Percentiles rank a stretch among this genome's conserved stretches.
Evolutionary conservation across 176 grass and related monocot genomes (phyloP).

Genomic region (Leersia perrieri): DNA sequence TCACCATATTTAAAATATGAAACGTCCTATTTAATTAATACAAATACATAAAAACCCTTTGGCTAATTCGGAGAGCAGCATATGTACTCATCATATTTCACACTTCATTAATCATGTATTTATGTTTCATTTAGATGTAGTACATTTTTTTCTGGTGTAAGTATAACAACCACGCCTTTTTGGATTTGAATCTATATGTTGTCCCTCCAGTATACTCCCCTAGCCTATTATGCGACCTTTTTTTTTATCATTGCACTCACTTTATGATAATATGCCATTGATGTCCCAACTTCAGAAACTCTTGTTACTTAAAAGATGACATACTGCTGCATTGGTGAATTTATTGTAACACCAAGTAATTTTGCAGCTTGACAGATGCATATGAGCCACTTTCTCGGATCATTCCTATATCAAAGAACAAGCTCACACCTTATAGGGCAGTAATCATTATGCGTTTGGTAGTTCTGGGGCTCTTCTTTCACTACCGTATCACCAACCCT

Average conservation of each 20-base stretch:
- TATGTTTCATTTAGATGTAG: slow-evolving; percentile 6
- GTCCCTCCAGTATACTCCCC: background rate
- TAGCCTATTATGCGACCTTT: background rate
- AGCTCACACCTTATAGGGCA: slow-evolving; percentile 94
- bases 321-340: background rate
- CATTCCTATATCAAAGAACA: slow-evolving; percentile 93
- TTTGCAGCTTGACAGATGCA: slow-evolving; percentile 75
- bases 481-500: slow-evolving; percentile 97
- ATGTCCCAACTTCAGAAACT: background rate
- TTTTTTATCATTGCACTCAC: background rate
- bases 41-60: background rate
- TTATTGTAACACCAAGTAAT: slow-evolving; percentile 21
- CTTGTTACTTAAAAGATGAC: slow-evolving; percentile 10
- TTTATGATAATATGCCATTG: slow-evolving; percentile 1
- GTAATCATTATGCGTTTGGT: slow-evolving; percentile 93
- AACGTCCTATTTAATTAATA: background rate
- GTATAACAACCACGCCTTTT: background rate
- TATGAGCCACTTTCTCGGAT: slow-evolving; percentile 76
- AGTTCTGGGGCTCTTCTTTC: slow-evolving; percentile 94
- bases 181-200: background rate
- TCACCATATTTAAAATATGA: background rate
- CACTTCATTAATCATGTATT: slow-evolving; percentile 1
- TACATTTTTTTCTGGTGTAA: background rate
- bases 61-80: background rate
- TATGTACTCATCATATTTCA: background rate